These are phyloP conservation scores for Sphaerulina vaccinii DNA, from an alignment of 2,329 filamentous ascomycete species.

Conservation along the genomic window DNA sequence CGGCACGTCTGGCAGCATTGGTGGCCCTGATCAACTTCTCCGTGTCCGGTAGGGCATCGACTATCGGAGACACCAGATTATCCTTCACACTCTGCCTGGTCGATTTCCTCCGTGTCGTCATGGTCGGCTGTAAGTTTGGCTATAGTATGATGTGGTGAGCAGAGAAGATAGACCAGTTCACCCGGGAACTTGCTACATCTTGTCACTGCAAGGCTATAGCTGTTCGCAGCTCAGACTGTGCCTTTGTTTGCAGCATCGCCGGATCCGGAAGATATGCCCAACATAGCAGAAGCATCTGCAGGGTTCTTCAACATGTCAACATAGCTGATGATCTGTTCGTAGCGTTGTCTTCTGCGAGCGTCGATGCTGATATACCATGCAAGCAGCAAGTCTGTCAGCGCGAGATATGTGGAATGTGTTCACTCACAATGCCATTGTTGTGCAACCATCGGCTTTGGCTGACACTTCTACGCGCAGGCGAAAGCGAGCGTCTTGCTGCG, in stretches of 20 bases:
- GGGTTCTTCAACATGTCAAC: too few species aligned
- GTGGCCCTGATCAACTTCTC: background rate
- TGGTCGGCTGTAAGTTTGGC: background rate
- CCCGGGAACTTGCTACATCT: background rate
- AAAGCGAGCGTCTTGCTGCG: background rate
- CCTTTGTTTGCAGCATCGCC: background rate
- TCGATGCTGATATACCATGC: too few species aligned
- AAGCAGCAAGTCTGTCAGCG: too few species aligned
- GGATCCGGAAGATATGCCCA: background rate
- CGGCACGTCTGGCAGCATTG: conserved; percentile 1
- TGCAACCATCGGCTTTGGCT: background rate
- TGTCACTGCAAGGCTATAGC: background rate
- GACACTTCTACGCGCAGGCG: background rate
- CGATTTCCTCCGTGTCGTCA: conserved; percentile 2
- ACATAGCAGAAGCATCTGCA: too few species aligned
- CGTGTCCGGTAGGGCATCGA: too few species aligned
- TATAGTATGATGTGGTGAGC: background rate
- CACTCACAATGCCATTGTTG: background rate
- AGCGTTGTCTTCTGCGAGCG: too few species aligned
- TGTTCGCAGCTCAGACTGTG: background rate
- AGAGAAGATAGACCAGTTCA: too few species aligned
- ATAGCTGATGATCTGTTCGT: too few species aligned
- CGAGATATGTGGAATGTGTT: background rate
- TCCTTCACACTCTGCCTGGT: too few species aligned
- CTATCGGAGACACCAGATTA: too few species aligned